A percentile compares a stretch with the other conserved stretches of the same genome.
Evolutionary conservation across 208 protist genomes (phyloP).

Genomic region (Entamoeba invadens): DNA sequence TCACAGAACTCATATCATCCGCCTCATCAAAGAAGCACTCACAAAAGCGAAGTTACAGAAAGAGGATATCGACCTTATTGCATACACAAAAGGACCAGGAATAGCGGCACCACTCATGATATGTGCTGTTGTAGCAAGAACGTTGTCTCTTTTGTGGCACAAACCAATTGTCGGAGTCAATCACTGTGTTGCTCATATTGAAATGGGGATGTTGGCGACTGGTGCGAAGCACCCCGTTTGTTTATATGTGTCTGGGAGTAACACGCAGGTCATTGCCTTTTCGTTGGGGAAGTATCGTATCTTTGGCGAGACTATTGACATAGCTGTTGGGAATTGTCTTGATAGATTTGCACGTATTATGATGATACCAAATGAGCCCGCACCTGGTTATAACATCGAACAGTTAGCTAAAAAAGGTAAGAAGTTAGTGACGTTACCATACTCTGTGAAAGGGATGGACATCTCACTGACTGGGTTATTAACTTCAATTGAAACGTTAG

Average conservation of each 20-base stretch:
- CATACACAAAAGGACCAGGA: conserved; percentile 80
- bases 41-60: conserved; percentile 54
- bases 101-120: conserved; percentile 79
- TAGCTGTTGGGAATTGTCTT: conserved; percentile 82
- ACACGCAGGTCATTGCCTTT: conserved; percentile 94
- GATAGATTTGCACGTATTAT: conserved; percentile 76
- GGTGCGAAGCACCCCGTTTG: conserved; percentile 75
- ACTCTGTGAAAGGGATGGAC: conserved; percentile 50
- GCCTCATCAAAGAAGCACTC: conserved; percentile 69
- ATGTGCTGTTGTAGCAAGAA: conserved; percentile 58
- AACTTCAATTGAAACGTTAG: not conserved
- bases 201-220: conserved; percentile 92
- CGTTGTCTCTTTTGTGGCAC: conserved; percentile 58
- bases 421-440: conserved; percentile 11
- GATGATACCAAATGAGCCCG: conserved; percentile 87
- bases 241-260: conserved; percentile 95
- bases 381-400: conserved; percentile 96
- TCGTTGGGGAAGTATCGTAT: conserved; percentile 77
- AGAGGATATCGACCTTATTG: conserved; percentile 67
- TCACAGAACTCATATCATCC: conserved; percentile 61
- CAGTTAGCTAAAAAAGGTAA: conserved; percentile 61
- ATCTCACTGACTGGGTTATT: conserved; percentile 45
- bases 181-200: conserved; percentile 97
- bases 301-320: conserved; percentile 99
- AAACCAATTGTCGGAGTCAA: conserved; percentile 86